These are phyloP conservation scores for Botryobasidium botryosum DNA, from an alignment of 768 basidiomycete genomes.

Conservation along the genomic window DNA sequence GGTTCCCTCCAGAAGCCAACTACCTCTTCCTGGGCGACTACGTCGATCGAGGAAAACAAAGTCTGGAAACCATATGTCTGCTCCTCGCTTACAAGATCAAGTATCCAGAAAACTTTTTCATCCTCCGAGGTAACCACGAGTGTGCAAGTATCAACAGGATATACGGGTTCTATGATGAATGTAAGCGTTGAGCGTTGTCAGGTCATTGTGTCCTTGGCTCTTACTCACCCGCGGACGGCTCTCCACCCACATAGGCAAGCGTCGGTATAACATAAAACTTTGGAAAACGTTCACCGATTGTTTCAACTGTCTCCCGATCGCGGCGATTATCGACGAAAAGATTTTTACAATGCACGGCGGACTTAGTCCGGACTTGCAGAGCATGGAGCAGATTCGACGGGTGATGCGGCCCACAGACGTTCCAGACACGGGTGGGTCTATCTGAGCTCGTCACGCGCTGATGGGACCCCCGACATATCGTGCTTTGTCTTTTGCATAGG, in stretches of 20 bases:
- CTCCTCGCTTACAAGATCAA: slow-evolving; percentile 99
- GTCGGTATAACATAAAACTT: slow-evolving; percentile 99
- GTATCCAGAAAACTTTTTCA: slow-evolving; percentile 99
- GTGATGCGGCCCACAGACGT: slow-evolving; percentile 99
- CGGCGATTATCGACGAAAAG: slow-evolving; percentile 99
- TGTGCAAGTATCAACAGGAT: slow-evolving; percentile 99
- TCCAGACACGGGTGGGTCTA: slow-evolving; percentile 74
- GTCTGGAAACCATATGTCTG: slow-evolving; percentile 97
- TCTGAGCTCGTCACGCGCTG: neutral
- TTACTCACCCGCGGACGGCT: too few species aligned
- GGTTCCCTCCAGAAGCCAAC: slow-evolving; percentile 99
- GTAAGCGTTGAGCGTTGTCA: slow-evolving; percentile 31
- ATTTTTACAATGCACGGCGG: slow-evolving; percentile 99
- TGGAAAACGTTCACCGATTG: slow-evolving; percentile 99
- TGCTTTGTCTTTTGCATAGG: slow-evolving; percentile 29
- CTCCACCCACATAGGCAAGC: slow-evolving; percentile 77
- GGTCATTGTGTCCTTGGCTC: neutral
- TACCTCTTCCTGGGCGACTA: slow-evolving; percentile 99
- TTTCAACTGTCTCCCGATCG: slow-evolving; percentile 98
- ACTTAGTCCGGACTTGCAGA: slow-evolving; percentile 90
- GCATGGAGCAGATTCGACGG: slow-evolving; percentile 98
- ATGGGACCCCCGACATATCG: neutral
- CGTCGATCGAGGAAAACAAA: slow-evolving; percentile 98
- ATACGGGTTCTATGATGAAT: slow-evolving; percentile 99
- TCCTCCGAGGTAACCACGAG: slow-evolving; percentile 96